Evolutionary conservation across 371 early-diverging fungal genomes (phyloP).

Genomic region (Actinomortierella ambigua): DNA sequence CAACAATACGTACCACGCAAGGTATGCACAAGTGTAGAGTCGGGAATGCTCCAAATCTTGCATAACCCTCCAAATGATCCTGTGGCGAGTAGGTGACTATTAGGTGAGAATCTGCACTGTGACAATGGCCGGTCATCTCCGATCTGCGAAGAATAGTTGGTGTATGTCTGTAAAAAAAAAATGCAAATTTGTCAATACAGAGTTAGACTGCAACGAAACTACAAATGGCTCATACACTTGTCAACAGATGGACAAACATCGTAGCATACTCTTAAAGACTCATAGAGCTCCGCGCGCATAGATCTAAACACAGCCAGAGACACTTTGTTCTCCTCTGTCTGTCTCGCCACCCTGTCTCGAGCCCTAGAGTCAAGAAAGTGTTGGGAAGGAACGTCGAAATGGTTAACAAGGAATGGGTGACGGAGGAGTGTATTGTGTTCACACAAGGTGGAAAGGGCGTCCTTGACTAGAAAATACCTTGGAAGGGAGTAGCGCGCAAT

Average conservation of each 20-base stretch:
- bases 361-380: constrained; percentile 59
- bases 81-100: constrained; percentile 78
- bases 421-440: no score
- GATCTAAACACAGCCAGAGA: constrained; percentile 77
- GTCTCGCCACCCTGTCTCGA: constrained; percentile 67
- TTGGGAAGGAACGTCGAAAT: neutral
- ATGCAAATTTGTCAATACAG: neutral
- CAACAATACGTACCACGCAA: constrained; percentile 51
- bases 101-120: constrained; percentile 81
- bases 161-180: constrained; percentile 57
- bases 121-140: constrained; percentile 92
- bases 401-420: neutral
- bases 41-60: constrained; percentile 88
- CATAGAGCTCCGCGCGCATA: constrained; percentile 78
- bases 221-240: constrained; percentile 5
- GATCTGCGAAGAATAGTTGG: constrained; percentile 82
- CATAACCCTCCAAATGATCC: constrained; percentile 87
- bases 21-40: constrained; percentile 62
- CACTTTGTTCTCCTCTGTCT: constrained; percentile 69
- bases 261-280: constrained; percentile 64
- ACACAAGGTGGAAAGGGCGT: neutral
- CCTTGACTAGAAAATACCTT: constrained; percentile 52
- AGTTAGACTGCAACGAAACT: constrained; percentile 4
- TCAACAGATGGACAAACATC: constrained; percentile 2
- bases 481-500: constrained; percentile 83